phyloP scores from a whole-genome alignment of 331 rosid genomes.

The Dryas integrifolia region DNA sequence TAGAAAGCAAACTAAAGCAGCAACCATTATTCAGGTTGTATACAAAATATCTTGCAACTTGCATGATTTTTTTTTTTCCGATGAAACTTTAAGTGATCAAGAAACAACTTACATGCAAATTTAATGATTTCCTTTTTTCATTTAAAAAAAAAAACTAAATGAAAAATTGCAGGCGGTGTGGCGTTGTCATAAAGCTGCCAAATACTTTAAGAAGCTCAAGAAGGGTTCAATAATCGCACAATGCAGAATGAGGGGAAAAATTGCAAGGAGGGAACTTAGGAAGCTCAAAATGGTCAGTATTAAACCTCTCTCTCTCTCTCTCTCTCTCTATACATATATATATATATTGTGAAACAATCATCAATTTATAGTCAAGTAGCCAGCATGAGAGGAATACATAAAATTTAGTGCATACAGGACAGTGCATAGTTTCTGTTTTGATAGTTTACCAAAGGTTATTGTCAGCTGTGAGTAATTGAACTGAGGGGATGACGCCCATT shows the following conservation, averaged over 20 bases:
- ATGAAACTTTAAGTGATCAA: not conserved
- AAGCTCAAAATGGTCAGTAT: constrained; percentile 81
- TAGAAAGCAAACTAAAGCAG: constrained; percentile 73
- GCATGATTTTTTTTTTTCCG: not conserved
- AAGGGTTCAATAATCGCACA: constrained; percentile 70
- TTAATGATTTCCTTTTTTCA: not conserved
- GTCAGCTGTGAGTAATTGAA: not conserved
- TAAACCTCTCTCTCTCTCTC: not conserved
- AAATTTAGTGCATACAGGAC: not conserved
- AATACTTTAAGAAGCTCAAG: constrained; percentile 70
- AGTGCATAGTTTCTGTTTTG: not conserved
- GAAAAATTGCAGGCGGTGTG: constrained; percentile 72
- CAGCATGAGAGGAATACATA: not conserved
- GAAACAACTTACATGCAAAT: not conserved
- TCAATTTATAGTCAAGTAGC: not conserved
- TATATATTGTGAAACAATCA: constrained; percentile 1
- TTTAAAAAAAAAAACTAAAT: not conserved
- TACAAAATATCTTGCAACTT: constrained; percentile 10
- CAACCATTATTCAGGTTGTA: constrained; percentile 68
- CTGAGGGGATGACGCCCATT: constrained; percentile 1
- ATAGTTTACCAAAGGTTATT: not conserved
- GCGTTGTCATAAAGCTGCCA: constrained; percentile 74
- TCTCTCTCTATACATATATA: not conserved
- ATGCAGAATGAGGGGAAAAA: constrained; percentile 76
- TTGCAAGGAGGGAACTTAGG: constrained; percentile 75